Evolutionary conservation across 2,329 filamentous ascomycete species (phyloP).

Genomic region (Cytospora leucostoma): DNA sequence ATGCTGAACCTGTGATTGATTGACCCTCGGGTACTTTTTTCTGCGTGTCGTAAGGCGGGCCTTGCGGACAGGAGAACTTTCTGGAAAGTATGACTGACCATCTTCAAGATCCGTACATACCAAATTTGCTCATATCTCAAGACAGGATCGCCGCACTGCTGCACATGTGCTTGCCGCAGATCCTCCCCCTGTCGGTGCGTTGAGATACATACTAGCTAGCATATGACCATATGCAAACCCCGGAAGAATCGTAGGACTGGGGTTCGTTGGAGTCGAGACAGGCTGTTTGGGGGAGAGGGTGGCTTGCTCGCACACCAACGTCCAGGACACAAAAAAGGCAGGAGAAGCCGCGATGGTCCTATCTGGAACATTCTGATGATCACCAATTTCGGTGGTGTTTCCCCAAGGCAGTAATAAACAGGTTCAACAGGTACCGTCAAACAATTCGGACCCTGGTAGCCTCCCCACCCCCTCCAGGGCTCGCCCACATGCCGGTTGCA

Average conservation of each 20-base stretch:
- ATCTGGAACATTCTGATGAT: neutral
- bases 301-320: neutral
- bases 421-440: neutral
- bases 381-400: neutral
- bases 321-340: neutral
- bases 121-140: neutral
- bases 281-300: neutral
- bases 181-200: neutral
- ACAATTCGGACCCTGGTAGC: neutral
- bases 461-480: neutral
- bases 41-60: neutral
- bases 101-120: neutral
- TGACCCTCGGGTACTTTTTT: neutral
- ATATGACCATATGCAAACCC: conserved; percentile 12
- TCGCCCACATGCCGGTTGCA: neutral
- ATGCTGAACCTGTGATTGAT: too few relatives aligned
- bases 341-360: neutral
- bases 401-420: neutral
- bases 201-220: neutral
- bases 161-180: neutral
- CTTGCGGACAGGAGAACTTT: neutral
- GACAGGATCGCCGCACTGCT: conserved; percentile 14
- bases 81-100: neutral
- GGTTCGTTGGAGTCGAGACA: neutral
- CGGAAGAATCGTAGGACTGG: conserved; percentile 2